Evolutionary conservation across 352 stramenopile species (phyloP).

Genomic region (Peronosclerospora sorghi): DNA sequence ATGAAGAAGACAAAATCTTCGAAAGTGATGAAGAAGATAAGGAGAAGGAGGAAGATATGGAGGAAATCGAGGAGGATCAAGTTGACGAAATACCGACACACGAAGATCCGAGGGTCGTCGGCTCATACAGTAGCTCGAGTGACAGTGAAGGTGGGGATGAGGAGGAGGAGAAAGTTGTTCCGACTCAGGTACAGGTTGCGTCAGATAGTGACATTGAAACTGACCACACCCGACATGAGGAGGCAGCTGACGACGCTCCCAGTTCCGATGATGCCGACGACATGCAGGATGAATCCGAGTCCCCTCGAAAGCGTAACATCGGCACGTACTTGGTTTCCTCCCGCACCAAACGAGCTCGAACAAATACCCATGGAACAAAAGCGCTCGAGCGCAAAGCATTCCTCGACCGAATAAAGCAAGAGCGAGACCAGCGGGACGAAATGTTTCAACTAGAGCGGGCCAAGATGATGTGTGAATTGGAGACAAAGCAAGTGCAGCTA

Average conservation of each 20-base stretch:
- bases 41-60: not conserved
- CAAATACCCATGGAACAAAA: not conserved
- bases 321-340: not conserved
- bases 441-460: constrained; percentile 38
- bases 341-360: constrained; percentile 5
- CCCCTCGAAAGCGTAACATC: constrained; percentile 6
- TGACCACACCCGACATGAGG: constrained; percentile 2
- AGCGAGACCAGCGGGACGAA: constrained; percentile 25
- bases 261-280: constrained; percentile 3
- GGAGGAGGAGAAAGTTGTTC: constrained; percentile 9
- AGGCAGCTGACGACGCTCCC: constrained; percentile 2
- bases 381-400: constrained; percentile 16
- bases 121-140: constrained; percentile 5
- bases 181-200: constrained; percentile 2
- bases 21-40: not conserved
- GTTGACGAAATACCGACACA: constrained; percentile 1
- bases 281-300: not conserved
- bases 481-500: constrained; percentile 30
- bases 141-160: constrained; percentile 4
- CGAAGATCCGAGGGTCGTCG: not conserved
- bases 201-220: constrained; percentile 8
- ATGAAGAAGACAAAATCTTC: not conserved
- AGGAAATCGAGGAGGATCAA: constrained; percentile 7
- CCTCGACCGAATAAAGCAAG: constrained; percentile 13
- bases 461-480: constrained; percentile 31